Evolutionary conservation across 106 monocot genomes (phyloP), one percentile per base, ranked within the genome.

Genomic region (Allium sativum): DNA sequence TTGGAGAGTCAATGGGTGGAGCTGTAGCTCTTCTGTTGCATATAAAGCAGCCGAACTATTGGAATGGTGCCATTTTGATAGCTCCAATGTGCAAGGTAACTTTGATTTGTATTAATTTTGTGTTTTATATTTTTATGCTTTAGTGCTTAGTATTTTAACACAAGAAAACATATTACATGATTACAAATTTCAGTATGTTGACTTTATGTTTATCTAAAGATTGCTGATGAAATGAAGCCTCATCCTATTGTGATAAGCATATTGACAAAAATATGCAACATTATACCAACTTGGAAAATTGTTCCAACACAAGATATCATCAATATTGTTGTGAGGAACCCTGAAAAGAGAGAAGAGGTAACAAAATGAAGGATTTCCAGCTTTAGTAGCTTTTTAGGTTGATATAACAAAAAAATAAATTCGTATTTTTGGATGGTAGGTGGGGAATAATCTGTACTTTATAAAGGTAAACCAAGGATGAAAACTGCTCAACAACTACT

Each of bases 1-100:
- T 72, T 8, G 88, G 88, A 10, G 83, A 80, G 46, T 88, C 84
- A 65, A 88, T 88, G 88, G 88, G 88, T 19, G 88, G 88, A 62
- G 84, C 84, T 10, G 84, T 81, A 17, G 84, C 40, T 8, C 74
- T 88, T 17, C 62, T 74, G 18, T 65, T 81, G 2, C 88, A 88
- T 63, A 71, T 70, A 56, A 83, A 73, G 63, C 42, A 66, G 9
- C 84, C 88, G 10, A 59, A 9, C 12, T 87, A 74, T 66, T 87
- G 82, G 82, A 59, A 87, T 65, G 87, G 87, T 21, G 79, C 70
- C 47, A 64, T 88, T 77, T 63, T 80, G 40, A 74, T 82, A 41
- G 82, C 87, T 12, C 87, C 83, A 8, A 83, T 83, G 80, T 88
- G 88, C 74, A 88, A 88, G 83, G 82, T 83, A 12, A 31, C 5